Base-by-base conservation (phyloP, 352 stramenopile species). In the Aphanomyces invadans region DNA sequence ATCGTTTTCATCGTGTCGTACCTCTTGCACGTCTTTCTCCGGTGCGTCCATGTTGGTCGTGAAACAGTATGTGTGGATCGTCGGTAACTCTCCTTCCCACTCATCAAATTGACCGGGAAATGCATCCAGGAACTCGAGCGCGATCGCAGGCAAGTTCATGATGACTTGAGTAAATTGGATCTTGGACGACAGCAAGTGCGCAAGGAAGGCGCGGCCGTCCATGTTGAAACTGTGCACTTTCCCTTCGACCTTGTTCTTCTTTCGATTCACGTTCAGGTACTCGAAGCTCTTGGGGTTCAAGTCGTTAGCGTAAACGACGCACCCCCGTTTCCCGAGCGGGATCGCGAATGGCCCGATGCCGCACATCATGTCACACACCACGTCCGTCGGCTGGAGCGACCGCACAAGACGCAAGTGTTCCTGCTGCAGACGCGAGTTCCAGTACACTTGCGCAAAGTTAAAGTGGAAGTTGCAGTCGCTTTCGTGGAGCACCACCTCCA, bases 391-490 rank as follows among this genome's bases (percentile, higher is more conserved):
- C 26, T 74, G 73, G 70, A 91, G 78, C 80, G 73, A 62, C 59
- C 90, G 73, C 55, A 98, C 91, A 39, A 99, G 81, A 51, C 94
- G 82, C 70, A 87, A 65, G 70, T 99, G 96, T 75, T 99, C 96
- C 67, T 95, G 87, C 70, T 96, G 93, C 62, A 98, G 75, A 7
- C 95, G 76, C 42, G 87, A 97, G 78, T 99, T 99, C 93, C 95
- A 99, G 76, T 99, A 99, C 11, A 99, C 96, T 62, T 97, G 82
- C 31, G 78, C 81, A 73, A 98, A 98, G 74, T 99, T 96, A 72
- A 99, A 96, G 60, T 73, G 69, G 75, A 98, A 99, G 39, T 70
- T 77, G 65, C 88, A 96, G 60, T 93, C 95, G 76, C 90, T 95
- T 74, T 99, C 96, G 62, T 95, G 89, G 19, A 98, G 72, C 54